Evolutionary conservation across 2,329 filamentous ascomycete genomes (phyloP).

Genomic region (Didymella glomerata): DNA sequence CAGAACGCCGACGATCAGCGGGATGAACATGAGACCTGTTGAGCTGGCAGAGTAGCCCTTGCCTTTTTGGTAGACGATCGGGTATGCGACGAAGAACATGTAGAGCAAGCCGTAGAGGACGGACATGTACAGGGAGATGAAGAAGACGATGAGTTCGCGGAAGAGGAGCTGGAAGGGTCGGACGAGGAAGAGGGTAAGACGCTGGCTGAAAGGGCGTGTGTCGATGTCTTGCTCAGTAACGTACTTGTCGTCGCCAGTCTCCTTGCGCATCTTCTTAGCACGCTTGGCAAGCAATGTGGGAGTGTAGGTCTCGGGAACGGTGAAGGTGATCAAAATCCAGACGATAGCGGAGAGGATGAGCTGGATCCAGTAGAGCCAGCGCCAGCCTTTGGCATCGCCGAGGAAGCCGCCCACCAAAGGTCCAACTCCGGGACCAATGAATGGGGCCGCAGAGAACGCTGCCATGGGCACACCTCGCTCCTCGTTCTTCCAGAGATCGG

Average conservation of each 20-base stretch:
- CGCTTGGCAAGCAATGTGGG: constrained; percentile 76
- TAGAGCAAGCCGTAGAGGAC: constrained; percentile 78
- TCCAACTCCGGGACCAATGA: constrained; percentile 77
- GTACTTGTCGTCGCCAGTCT: constrained; percentile 71
- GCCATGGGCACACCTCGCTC: constrained; percentile 89
- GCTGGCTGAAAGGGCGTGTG: constrained; percentile 71
- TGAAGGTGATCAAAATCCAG: constrained; percentile 82
- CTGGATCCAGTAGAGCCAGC: constrained; percentile 89
- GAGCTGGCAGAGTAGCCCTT: constrained; percentile 79
- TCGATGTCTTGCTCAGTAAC: constrained; percentile 86
- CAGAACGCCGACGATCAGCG: constrained; percentile 78
- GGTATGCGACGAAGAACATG: constrained; percentile 70
- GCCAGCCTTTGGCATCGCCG: constrained; percentile 74
- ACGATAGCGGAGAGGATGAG: constrained; percentile 75
- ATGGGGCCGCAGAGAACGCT: constrained; percentile 82
- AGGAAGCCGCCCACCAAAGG: constrained; percentile 76
- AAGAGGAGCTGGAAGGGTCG: constrained; percentile 88
- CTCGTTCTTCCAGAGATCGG: constrained; percentile 84
- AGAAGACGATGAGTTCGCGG: constrained; percentile 82
- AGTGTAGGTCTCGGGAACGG: constrained; percentile 89
- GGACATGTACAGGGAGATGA: constrained; percentile 85
- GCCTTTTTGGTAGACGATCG: constrained; percentile 75
- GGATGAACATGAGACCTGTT: constrained; percentile 88
- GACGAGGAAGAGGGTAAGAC: constrained; percentile 76
- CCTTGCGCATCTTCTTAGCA: constrained; percentile 74